phyloP scores from a whole-genome alignment of 345 rosid species.

The Salix exigua region DNA sequence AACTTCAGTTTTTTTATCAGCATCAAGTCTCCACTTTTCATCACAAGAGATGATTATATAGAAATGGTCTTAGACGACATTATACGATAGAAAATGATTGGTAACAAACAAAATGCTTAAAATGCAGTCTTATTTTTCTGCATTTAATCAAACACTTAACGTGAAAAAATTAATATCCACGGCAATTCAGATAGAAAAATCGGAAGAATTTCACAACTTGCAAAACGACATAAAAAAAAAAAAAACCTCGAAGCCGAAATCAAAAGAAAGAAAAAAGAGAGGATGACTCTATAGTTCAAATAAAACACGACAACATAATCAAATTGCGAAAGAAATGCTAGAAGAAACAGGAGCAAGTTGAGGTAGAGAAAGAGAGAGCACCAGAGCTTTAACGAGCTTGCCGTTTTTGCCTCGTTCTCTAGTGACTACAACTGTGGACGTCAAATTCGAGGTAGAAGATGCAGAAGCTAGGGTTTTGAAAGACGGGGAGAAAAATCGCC shows the following conservation, averaged over 20 bases:
- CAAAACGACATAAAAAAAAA: not conserved
- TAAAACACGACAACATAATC: not conserved
- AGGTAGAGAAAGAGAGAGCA: constrained; percentile 15
- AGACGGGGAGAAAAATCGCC: constrained; percentile 10
- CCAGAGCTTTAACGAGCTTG: constrained; percentile 77
- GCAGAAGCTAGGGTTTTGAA: constrained; percentile 19
- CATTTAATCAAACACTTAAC: constrained; percentile 36
- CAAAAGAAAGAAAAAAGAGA: not conserved
- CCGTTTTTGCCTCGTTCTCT: constrained; percentile 91
- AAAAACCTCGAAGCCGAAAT: not conserved
- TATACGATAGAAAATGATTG: not conserved
- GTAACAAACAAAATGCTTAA: not conserved
- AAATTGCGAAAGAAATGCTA: not conserved
- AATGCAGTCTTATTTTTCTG: constrained; percentile 16
- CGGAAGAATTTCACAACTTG: not conserved
- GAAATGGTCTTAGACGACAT: not conserved
- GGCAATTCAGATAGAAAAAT: not conserved
- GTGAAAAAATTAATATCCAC: not conserved
- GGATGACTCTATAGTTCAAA: not conserved
- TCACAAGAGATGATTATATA: too few species aligned
- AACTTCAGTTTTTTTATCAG: not conserved
- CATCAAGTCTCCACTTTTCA: not conserved
- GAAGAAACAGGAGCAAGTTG: not conserved
- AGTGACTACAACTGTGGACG: constrained; percentile 77
- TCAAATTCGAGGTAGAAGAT: constrained; percentile 14